phyloP scores from a whole-genome alignment of 345 rosid genomes.

The Sapria himalayana region DNA sequence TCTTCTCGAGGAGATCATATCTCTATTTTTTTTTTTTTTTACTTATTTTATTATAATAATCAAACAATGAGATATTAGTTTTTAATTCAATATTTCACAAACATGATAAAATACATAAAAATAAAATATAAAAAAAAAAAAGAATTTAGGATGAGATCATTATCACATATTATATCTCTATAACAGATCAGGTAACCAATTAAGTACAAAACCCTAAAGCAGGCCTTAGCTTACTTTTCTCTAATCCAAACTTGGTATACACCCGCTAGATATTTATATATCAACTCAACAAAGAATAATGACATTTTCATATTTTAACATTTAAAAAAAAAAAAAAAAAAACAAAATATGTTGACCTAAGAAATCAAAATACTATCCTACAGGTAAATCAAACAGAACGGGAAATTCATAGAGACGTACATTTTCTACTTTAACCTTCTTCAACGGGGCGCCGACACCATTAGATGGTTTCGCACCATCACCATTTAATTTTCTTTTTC shows the following conservation, averaged over 20 bases:
- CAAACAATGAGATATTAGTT: too few species aligned
- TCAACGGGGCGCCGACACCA: conserved; percentile 34
- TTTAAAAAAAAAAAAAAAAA: neutral
- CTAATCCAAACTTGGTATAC: neutral
- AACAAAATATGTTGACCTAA: neutral
- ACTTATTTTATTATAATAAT: too few species aligned
- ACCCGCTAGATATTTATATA: neutral
- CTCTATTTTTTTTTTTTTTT: too few species aligned
- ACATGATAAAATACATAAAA: too few species aligned
- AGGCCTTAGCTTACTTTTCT: too few species aligned
- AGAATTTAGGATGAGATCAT: too few species aligned
- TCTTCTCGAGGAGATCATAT: too few species aligned
- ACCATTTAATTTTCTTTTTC: conserved; percentile 62
- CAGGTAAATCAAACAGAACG: neutral
- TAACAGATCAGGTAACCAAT: too few species aligned
- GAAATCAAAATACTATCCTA: neutral
- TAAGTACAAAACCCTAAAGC: too few species aligned
- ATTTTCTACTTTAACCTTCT: conserved; percentile 74
- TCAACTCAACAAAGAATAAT: neutral
- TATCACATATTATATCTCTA: too few species aligned
- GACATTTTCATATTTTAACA: conserved; percentile 29
- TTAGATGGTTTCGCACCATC: conserved; percentile 42
- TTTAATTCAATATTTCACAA: too few species aligned
- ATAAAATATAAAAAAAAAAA: too few species aligned
- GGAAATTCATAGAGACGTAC: conserved; percentile 17